Evolutionary conservation across 805 yeast genomes (phyloP).

Genomic region (Metschnikowia santaceciliae): DNA sequence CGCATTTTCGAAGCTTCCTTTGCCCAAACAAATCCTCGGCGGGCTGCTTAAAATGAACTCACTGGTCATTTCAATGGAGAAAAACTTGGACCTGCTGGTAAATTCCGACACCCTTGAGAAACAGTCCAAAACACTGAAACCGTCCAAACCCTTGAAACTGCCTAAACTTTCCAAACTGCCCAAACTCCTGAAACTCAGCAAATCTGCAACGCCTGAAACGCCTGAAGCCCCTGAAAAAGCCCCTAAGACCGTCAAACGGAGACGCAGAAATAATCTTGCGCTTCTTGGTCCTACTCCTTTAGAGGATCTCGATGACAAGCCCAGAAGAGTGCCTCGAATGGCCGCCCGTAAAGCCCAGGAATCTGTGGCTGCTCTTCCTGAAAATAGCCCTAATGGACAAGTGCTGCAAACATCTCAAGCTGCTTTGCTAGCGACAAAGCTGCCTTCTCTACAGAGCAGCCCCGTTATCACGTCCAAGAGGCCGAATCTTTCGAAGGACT

Average conservation of each 20-base stretch:
- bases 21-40: no score
- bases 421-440: background rate
- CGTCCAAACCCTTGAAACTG: background rate
- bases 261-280: background rate
- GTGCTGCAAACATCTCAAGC: background rate
- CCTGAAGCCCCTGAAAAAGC: background rate
- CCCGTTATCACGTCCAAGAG: constrained; percentile 7
- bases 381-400: background rate
- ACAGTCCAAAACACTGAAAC: background rate
- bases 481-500: constrained; percentile 5
- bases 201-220: background rate
- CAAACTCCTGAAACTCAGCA: background rate
- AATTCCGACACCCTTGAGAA: background rate
- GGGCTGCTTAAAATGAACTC: background rate
- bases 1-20: no score
- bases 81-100: background rate
- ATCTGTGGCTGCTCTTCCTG: constrained; percentile 1
- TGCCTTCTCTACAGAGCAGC: constrained; percentile 6
- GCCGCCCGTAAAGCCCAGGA: constrained; percentile 2
- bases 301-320: background rate
- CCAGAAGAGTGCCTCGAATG: background rate
- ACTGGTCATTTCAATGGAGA: background rate
- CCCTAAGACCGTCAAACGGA: background rate
- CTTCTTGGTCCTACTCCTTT: background rate
- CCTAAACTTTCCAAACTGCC: background rate